These are phyloP conservation scores for Meyerozyma sp. DNA, from an alignment of 1,139 yeast species.

Conservation along the genomic window DNA sequence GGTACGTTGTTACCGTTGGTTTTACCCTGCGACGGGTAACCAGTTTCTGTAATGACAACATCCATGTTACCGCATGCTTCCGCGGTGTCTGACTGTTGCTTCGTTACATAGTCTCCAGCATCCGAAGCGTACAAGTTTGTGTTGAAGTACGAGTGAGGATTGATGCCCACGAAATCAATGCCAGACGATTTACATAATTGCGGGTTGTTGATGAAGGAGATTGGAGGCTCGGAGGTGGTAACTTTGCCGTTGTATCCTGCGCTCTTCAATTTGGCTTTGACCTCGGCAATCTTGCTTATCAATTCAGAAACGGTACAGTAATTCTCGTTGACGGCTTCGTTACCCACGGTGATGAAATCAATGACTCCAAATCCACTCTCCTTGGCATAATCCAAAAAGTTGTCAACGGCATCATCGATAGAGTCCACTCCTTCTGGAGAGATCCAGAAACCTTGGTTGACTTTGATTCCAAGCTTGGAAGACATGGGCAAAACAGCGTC, in stretches of 20 bases:
- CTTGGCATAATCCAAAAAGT: constrained; percentile 48
- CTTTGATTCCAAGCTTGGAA: constrained; percentile 54
- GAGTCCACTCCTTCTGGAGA: constrained; percentile 57
- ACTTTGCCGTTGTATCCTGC: constrained; percentile 79
- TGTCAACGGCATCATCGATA: constrained; percentile 54
- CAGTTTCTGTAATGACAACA: constrained; percentile 72
- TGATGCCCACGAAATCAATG: constrained; percentile 71
- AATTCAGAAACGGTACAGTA: constrained; percentile 56
- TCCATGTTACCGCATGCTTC: constrained; percentile 48
- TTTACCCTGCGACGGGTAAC: constrained; percentile 76
- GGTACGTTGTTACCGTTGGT: constrained; percentile 74
- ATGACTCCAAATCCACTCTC: constrained; percentile 63
- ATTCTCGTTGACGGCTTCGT: constrained; percentile 72
- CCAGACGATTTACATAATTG: constrained; percentile 60
- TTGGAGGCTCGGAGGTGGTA: constrained; percentile 87
- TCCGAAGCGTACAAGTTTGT: constrained; percentile 50
- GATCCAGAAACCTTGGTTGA: constrained; percentile 89
- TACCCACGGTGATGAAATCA: constrained; percentile 74
- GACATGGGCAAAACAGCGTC: constrained; percentile 62
- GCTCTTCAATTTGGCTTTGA: constrained; percentile 46
- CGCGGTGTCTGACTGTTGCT: constrained; percentile 53
- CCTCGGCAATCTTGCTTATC: constrained; percentile 56
- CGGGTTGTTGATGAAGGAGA: constrained; percentile 58
- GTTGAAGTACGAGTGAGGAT: constrained; percentile 85
- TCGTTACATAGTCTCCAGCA: constrained; percentile 68